Evolutionary conservation across 106 monocot species (phyloP).

Genomic region (Phalaenopsis aphrodite): DNA sequence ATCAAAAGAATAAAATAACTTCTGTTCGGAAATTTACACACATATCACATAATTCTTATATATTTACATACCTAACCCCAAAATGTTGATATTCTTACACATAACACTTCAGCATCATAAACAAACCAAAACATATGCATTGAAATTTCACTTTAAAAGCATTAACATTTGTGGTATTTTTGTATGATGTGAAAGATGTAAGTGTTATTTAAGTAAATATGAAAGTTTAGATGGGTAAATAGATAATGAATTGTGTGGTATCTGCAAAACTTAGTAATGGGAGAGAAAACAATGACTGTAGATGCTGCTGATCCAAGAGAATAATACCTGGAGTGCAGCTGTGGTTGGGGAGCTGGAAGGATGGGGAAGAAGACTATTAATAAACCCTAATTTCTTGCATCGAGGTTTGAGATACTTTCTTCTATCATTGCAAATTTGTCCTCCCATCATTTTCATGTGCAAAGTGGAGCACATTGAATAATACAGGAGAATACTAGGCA

Average conservation of each 20-base stretch:
- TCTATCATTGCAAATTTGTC: neutral
- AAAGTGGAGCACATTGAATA: neutral
- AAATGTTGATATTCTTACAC: no score
- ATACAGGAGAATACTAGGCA: constrained; percentile 5
- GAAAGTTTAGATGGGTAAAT: neutral
- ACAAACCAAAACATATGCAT: no score
- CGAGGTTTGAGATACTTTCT: neutral
- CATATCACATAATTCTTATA: no score
- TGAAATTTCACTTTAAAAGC: no score
- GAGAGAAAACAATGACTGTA: no score
- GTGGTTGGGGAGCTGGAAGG: neutral
- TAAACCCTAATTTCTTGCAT: neutral
- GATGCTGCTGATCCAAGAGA: neutral
- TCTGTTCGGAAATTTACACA: neutral
- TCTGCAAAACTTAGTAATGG: neutral
- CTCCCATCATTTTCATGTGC: neutral
- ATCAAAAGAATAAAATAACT: neutral
- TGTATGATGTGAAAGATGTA: no score
- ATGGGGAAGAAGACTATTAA: constrained; percentile 4
- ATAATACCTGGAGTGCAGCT: neutral
- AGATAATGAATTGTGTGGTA: neutral
- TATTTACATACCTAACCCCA: no score
- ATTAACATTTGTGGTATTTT: no score
- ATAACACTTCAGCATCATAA: no score
- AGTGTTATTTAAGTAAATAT: neutral